Percentiles rank a stretch among this genome's conserved stretches.
phyloP scores from a whole-genome alignment of 2,329 filamentous ascomycete genomes.

The Pseudogymnoascus verrucosus region DNA sequence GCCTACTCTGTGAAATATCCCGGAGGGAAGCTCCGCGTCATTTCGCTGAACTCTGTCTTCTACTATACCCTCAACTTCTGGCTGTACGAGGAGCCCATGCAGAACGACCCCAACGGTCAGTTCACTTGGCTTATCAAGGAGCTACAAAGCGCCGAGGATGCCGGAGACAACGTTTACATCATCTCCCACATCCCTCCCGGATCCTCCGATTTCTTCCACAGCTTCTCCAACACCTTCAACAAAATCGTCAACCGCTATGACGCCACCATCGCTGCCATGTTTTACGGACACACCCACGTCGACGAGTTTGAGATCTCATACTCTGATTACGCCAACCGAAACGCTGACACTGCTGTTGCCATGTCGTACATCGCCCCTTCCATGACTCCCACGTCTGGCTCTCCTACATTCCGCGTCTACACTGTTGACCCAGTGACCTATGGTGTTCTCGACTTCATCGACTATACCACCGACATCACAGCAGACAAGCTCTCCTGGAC shows the following conservation, averaged over 20 bases:
- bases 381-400: constrained; percentile 28
- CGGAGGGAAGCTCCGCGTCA: constrained; percentile 30
- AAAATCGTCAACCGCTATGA: constrained; percentile 25
- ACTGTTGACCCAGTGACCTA: constrained; percentile 28
- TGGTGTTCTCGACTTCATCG: constrained; percentile 26
- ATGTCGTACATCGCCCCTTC: constrained; percentile 28
- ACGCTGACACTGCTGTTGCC: constrained; percentile 21
- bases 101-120: constrained; percentile 29
- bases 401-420: constrained; percentile 29
- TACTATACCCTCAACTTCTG: constrained; percentile 36
- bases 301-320: constrained; percentile 30
- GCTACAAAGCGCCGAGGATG: constrained; percentile 30
- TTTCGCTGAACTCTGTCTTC: constrained; percentile 36
- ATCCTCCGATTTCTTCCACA: constrained; percentile 30
- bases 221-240: constrained; percentile 29
- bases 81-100: constrained; percentile 31
- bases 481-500: constrained; percentile 23
- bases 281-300: constrained; percentile 30
- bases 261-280: constrained; percentile 27
- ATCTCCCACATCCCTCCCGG: constrained; percentile 30
- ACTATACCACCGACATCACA: constrained; percentile 25
- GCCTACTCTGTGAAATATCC: constrained; percentile 30
- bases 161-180: constrained; percentile 32
- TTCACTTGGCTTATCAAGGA: constrained; percentile 33
- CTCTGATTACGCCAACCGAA: constrained; percentile 22